Conservation (phyloP, 805 yeast genomes). For the Scheffersomyces ergatensis region DNA sequence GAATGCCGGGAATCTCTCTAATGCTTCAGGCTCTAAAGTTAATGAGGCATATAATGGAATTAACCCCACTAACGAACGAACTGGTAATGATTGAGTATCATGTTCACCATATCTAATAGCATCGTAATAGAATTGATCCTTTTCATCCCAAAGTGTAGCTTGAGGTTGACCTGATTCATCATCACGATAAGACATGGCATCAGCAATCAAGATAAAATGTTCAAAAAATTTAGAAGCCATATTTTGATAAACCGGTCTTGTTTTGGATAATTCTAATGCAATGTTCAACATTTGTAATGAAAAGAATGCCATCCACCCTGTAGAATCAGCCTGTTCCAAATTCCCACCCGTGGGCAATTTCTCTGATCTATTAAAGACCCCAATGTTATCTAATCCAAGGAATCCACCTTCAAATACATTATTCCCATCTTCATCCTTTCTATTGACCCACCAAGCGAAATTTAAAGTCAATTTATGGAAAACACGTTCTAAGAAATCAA, state of each 20-base stretch:
- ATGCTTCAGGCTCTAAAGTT: constrained; percentile 80
- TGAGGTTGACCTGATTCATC: constrained; percentile 39
- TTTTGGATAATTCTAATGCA: constrained; percentile 84
- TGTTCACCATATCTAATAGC: constrained; percentile 81
- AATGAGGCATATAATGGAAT: constrained; percentile 88
- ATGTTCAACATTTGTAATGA: constrained; percentile 88
- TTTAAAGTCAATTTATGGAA: constrained; percentile 86
- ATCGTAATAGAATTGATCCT: constrained; percentile 85
- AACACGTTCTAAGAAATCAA: constrained; percentile 83
- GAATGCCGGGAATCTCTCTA: constrained; percentile 77
- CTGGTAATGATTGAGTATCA: constrained; percentile 68
- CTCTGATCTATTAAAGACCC: constrained; percentile 88
- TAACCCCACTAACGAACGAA: constrained; percentile 85
- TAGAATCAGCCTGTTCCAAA: constrained; percentile 90
- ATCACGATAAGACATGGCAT: constrained; percentile 78
- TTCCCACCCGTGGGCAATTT: constrained; percentile 90
- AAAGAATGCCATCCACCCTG: constrained; percentile 98
- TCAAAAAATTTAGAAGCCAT: constrained; percentile 93
- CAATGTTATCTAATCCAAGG: constrained; percentile 89
- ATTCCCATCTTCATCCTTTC: constrained; percentile 82
- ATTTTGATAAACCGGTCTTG: constrained; percentile 84
- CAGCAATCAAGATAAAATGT: constrained; percentile 87
- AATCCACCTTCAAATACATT: constrained; percentile 94
- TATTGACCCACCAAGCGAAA: constrained; percentile 97
- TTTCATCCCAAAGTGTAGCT: constrained; percentile 77